Evolutionary conservation across 2,329 filamentous ascomycete species (phyloP), one percentile per base, ranked within the genome.

Genomic region (Sclerotiophoma versabilis): DNA sequence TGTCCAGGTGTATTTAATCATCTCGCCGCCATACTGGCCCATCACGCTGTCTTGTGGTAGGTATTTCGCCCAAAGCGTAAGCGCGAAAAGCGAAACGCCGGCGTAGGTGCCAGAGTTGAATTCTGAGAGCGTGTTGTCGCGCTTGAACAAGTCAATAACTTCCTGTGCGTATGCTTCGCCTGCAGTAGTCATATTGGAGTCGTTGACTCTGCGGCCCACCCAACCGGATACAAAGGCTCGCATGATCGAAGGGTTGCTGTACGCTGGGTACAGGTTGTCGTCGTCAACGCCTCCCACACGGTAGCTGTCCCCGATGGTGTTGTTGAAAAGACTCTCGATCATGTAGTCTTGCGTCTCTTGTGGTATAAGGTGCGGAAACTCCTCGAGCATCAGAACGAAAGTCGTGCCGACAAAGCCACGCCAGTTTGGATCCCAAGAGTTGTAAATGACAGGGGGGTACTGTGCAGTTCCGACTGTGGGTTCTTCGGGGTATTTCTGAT

Each of bases 361-460:
- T 0, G 76, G 73, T 6, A 83, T 66, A 1, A 87, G 74, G 51
- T 81, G 66, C 0, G 76, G 68, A 47, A 84, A 87, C 58, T 87
- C 84, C 64, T 87, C 85, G 19, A 86, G 75, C 22, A 81, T 81
- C 33, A 87, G 73, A 22, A 87, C 80, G 12, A 87, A 77, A 0
- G 83, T 80, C 0, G 83, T 86, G 11, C 84, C 83, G 27, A 87
- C 77, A 51, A 88, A 87, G 0, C 84, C 85, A 43, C 85, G 77
- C 85, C 85, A 87, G 57, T 88, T 87, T 1, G 84, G 84, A 59
- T 87, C 85, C 82, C 83, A 87, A 0, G 80, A 79, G 49, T 80
- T 77, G 64, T 87, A 85, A 27, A 84, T 83, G 4, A 69, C 64
- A 0, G 77, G 68, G 1, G 78, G 76, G 57, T 87, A 87, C 14